phyloP scores from a whole-genome alignment of 257 asterid species.

The Przewalskia tangutica region DNA sequence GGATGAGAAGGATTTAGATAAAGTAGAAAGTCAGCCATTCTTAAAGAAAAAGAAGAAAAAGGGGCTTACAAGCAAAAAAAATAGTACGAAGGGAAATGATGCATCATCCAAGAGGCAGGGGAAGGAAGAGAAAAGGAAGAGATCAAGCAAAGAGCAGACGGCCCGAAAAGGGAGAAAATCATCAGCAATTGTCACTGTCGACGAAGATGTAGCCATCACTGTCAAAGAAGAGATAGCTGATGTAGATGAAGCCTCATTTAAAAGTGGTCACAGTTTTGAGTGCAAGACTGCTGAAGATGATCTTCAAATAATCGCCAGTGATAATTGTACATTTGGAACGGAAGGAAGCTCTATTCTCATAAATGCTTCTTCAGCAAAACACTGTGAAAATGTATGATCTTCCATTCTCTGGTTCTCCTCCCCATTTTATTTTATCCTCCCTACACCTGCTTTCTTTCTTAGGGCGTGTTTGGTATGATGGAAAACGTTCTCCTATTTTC shows the following conservation, averaged over 20 bases:
- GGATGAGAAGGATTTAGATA: background rate
- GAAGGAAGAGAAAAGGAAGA: background rate
- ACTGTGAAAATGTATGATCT: background rate
- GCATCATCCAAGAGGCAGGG: background rate
- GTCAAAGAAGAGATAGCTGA: slow-evolving; percentile 4
- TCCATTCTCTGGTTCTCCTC: background rate
- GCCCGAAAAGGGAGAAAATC: background rate
- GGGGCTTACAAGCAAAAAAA: background rate
- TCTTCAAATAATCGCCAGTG: background rate
- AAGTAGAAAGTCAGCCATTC: background rate
- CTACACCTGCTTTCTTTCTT: background rate
- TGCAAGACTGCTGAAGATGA: background rate
- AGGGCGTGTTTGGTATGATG: background rate
- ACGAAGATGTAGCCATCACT: background rate
- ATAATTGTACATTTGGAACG: background rate
- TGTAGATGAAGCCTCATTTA: background rate
- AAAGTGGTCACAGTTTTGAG: background rate
- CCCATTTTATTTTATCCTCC: background rate
- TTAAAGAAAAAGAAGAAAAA: background rate
- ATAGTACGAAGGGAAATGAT: background rate
- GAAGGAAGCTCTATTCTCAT: background rate
- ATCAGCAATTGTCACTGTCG: background rate
- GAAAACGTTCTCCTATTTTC: background rate
- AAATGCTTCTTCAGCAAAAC: background rate
- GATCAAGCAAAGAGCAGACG: background rate